Conservation (phyloP, 1,139 yeast species). For the Kodamaea plutei region DNA sequence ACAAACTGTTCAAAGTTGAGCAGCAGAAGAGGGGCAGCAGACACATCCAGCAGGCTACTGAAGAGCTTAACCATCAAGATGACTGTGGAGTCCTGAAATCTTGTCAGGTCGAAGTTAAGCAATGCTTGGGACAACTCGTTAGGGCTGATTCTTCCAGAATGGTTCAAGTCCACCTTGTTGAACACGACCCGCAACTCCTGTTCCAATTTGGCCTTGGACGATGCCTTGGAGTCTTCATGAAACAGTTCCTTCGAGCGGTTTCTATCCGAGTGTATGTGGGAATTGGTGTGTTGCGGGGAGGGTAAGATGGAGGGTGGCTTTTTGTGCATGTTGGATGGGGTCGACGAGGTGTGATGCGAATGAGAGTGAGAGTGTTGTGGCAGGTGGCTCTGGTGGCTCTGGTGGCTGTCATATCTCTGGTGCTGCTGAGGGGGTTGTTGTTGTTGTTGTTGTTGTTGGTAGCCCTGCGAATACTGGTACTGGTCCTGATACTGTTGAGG, state of each 20-base stretch:
- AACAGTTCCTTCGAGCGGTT: conserved; percentile 6
- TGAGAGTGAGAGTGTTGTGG: conserved; percentile 1
- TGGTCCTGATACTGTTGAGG: conserved; percentile 5
- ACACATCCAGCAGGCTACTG: conserved; percentile 38
- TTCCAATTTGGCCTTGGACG: conserved; percentile 39
- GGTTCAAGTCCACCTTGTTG: conserved; percentile 51
- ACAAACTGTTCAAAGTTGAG: conserved; percentile 65
- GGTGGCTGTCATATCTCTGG: conserved; percentile 3
- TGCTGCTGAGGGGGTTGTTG: conserved; percentile 8
- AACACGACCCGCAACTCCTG: conserved; percentile 50
- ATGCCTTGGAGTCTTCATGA: conserved; percentile 11
- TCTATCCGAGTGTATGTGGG: conserved; percentile 2
- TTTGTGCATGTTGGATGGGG: conserved; percentile 10
- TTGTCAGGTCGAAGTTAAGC: conserved; percentile 60
- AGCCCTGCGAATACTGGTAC: conserved; percentile 8
- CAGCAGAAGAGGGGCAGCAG: conserved; percentile 29
- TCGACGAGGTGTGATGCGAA: conserved; percentile 1
- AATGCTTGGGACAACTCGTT: conserved; percentile 60
- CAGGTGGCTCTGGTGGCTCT: conserved; percentile 2
- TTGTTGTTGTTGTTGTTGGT: conserved; percentile 11
- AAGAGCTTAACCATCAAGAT: conserved; percentile 64
- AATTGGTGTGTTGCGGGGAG: conserved; percentile 2
- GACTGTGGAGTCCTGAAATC: conserved; percentile 61
- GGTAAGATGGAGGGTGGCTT: conserved; percentile 11
- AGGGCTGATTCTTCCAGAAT: conserved; percentile 55